A percentile compares a stretch with the other conserved stretches of the same genome.
phyloP scores from a whole-genome alignment of 1,284 basidiomycete species.

The Puccinia novopanici region DNA sequence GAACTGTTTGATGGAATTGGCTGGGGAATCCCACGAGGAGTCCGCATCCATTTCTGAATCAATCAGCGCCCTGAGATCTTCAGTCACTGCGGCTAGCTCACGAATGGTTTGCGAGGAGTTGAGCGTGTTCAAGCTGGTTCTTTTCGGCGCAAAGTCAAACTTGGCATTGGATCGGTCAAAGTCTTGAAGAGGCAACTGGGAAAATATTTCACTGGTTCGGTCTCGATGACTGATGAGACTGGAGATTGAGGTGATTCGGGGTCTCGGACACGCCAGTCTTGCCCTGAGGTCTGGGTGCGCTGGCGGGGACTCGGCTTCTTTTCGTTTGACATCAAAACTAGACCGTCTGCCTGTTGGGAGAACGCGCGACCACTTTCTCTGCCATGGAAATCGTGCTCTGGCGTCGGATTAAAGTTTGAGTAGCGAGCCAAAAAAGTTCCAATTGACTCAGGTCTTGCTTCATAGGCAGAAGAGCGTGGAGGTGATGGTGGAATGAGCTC shows the following conservation, averaged over 20 bases:
- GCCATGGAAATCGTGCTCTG: neutral
- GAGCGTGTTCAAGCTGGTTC: constrained; percentile 34
- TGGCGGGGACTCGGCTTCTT: neutral
- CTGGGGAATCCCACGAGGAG: constrained; percentile 38
- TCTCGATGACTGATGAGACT: constrained; percentile 33
- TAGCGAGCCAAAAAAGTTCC: constrained; percentile 30
- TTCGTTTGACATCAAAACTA: neutral
- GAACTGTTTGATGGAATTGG: constrained; percentile 44
- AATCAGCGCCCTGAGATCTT: constrained; percentile 44
- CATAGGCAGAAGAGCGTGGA: constrained; percentile 11
- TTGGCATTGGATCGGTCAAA: constrained; percentile 6
- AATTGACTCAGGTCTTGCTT: constrained; percentile 30
- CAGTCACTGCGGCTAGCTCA: constrained; percentile 48
- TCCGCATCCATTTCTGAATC: constrained; percentile 39
- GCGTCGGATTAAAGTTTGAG: constrained; percentile 22
- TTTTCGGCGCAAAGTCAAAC: constrained; percentile 20
- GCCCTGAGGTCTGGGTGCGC: neutral
- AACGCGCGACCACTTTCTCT: neutral
- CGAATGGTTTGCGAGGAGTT: constrained; percentile 44
- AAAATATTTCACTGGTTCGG: constrained; percentile 11
- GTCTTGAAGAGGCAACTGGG: neutral
- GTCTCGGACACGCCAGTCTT: constrained; percentile 11
- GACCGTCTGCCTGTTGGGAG: neutral
- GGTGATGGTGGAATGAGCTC: constrained; percentile 50
- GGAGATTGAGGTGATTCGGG: constrained; percentile 37